Base-by-base conservation (phyloP, 1,284 basidiomycete genomes). In the Malassezia restricta region DNA sequence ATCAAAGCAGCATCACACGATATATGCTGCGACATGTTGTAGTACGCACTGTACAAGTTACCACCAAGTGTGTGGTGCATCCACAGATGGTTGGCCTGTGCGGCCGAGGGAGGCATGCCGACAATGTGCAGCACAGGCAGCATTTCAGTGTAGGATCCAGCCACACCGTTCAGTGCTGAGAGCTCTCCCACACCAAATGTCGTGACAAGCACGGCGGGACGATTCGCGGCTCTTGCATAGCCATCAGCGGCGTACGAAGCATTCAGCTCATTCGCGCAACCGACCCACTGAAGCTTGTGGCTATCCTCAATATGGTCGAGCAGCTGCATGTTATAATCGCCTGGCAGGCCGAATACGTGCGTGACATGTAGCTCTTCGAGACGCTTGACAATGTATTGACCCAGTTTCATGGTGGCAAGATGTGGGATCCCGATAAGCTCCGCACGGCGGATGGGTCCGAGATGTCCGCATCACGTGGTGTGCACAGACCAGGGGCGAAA, bases 41-140 rank as follows among this genome's bases (percentile, higher is more conserved):
- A 76, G 73, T 90, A 96, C 17, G 85, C 87, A 54, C 84, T 82
- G 66, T 82, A 79, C 1, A 60, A 29, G 30, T 64, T 60, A 51
- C 70, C 65, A 17, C 65, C 68, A 41, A 71, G 44, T 11, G 68
- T 75, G 61, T 76, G 75, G 59, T 76, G 75, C n/a, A 76, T 63
- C 31, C 75, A 51, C 3, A 68, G 66, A 6, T 66, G 61, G 14
- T 65, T 58, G 29, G 80, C 82, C 63, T 86, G 83, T 59, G 87
- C 82, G 11, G 75, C 63, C 1, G 84, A 86, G 59, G 81, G 84
- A 0, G 91, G 90, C 1, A 82, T 82, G 53, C 91, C 91, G 44
- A 85, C 91, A 43, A 96, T 81, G 71, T 96, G 91, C 6, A 96
- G 78, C 4, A 96, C 80, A 7, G 91, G 91, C 5, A 96, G 82